A percentile compares a stretch with the other conserved stretches of the same genome.
Conservation (phyloP, 1,284 basidiomycete genomes). For the Cryptococcus sp. region DNA sequence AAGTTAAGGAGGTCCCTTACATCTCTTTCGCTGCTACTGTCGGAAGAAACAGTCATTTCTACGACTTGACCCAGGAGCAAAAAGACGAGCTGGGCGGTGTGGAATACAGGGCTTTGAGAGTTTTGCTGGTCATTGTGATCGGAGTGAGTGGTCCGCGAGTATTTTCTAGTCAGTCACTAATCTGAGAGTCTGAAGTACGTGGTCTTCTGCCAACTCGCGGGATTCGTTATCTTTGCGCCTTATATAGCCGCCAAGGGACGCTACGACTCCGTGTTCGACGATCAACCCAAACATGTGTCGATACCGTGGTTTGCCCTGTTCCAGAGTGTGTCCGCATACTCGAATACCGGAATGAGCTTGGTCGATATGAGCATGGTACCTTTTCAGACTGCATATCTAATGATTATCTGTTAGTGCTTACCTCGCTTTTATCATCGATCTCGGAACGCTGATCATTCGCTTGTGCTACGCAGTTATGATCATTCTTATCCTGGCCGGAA, state of each 20-base stretch:
- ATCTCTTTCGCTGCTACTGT: conserved; percentile 82
- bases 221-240: conserved; percentile 72
- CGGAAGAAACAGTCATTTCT: conserved; percentile 85
- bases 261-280: conserved; percentile 58
- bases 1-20: conserved; percentile 65
- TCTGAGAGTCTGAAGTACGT: conserved; percentile 62
- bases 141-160: conserved; percentile 53
- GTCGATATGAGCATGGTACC: conserved; percentile 88
- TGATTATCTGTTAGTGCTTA: conserved; percentile 60
- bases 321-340: conserved; percentile 82
- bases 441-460: background rate
- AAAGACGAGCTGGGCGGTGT: conserved; percentile 90
- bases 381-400: conserved; percentile 80
- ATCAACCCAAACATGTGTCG: conserved; percentile 60
- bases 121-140: conserved; percentile 73
- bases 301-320: conserved; percentile 81
- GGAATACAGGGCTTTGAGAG: conserved; percentile 85
- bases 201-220: conserved; percentile 65
- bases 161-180: background rate
- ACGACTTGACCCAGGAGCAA: conserved; percentile 74
- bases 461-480: conserved; percentile 41
- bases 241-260: conserved; percentile 67
- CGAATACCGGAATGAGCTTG: conserved; percentile 85
- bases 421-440: background rate
- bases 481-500: conserved; percentile 81